Percentiles rank a stretch among this genome's conserved stretches.
phyloP scores from a whole-genome alignment of 331 rosid species.

The Cydonia oblonga region DNA sequence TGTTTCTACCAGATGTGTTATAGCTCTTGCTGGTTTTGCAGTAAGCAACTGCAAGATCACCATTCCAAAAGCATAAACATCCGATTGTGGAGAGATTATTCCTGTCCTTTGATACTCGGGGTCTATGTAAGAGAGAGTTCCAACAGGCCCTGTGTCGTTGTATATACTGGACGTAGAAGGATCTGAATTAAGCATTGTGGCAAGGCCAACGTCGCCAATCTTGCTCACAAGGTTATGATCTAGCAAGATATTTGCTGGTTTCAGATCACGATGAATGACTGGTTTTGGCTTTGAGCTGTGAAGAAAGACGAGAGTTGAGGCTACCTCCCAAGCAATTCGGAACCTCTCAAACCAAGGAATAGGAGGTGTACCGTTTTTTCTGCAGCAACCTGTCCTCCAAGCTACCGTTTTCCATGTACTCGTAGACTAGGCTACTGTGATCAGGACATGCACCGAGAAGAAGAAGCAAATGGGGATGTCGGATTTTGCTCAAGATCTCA shows the following conservation, averaged over 20 bases:
- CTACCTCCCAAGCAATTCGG: conserved; percentile 91
- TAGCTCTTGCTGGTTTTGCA: conserved; percentile 72
- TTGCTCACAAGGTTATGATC: conserved; percentile 74
- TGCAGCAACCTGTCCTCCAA: conserved; percentile 63
- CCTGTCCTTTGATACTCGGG: conserved; percentile 95
- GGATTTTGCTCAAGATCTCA: conserved; percentile 70
- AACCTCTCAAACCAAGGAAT: conserved; percentile 87
- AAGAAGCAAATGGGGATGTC: conserved; percentile 86
- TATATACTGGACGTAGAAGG: conserved; percentile 30
- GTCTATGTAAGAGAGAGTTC: conserved; percentile 86
- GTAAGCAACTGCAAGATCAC: conserved; percentile 79
- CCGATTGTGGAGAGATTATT: conserved; percentile 59
- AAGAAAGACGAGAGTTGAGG: conserved; percentile 82
- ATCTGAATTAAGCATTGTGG: conserved; percentile 55
- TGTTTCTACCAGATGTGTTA: conserved; percentile 69
- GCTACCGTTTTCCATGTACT: conserved; percentile 90
- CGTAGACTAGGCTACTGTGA: conserved; percentile 77
- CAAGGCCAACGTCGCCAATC: conserved; percentile 88
- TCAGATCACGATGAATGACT: conserved; percentile 86
- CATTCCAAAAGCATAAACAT: conserved; percentile 90
- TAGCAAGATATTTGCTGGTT: conserved; percentile 91
- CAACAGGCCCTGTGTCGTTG: conserved; percentile 62
- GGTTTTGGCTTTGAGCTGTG: conserved; percentile 78
- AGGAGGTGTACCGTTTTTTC: conserved; percentile 36
- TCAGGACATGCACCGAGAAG: conserved; percentile 87